Evolutionary conservation across 306 rosid species (phyloP).

Genomic region (Elaeagnus macrophylla): DNA sequence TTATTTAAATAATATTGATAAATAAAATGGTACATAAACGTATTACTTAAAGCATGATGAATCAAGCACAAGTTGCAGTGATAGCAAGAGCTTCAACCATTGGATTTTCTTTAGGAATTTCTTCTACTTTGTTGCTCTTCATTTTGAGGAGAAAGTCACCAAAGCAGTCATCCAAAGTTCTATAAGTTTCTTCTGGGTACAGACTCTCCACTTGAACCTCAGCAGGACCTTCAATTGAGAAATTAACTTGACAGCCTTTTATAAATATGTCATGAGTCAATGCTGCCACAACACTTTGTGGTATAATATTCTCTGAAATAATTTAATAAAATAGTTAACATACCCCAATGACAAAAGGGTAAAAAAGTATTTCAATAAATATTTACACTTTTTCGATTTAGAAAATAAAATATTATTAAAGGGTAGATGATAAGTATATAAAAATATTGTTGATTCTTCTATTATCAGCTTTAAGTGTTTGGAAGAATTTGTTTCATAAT

Average conservation of each 20-base stretch:
- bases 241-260: conserved; percentile 48
- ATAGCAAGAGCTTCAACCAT: conserved; percentile 21
- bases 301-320: conserved; percentile 29
- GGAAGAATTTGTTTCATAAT: no score
- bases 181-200: conserved; percentile 34
- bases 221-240: conserved; percentile 16
- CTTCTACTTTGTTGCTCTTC: conserved; percentile 5
- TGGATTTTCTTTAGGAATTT: conserved; percentile 15
- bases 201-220: conserved; percentile 36
- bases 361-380: no score
- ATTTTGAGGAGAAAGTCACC: conserved; percentile 18
- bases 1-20: no score
- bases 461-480: no score
- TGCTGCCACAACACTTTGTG: conserved; percentile 42
- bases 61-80: conserved; percentile 27
- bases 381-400: no score
- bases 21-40: no score
- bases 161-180: conserved; percentile 39
- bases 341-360: no score
- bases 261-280: conserved; percentile 55
- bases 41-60: not conserved
- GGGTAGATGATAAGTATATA: no score
- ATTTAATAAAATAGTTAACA: not conserved
- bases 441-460: no score
- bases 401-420: no score